These are phyloP conservation scores for Phylloporus sp. DNA, from an alignment of 768 basidiomycete genomes.

Conservation along the genomic window DNA sequence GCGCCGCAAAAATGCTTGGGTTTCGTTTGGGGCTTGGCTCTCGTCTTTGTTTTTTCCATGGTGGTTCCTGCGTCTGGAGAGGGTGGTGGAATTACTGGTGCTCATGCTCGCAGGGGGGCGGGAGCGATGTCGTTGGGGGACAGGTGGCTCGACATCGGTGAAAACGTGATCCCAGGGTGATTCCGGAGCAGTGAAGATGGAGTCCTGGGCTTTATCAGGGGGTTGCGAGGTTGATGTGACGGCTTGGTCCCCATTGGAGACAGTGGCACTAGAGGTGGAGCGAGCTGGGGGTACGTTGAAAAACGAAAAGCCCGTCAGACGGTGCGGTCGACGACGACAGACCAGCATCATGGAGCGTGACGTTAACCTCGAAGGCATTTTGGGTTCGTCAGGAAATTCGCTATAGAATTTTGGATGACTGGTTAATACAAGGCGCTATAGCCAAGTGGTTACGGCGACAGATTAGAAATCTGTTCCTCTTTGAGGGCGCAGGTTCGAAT, in stretches of 20 bases:
- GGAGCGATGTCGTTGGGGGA: slow-evolving; percentile 10
- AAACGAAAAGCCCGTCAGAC: not conserved
- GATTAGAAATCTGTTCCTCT: slow-evolving; percentile 43
- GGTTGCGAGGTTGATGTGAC: slow-evolving; percentile 4
- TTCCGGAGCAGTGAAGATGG: slow-evolving; percentile 33
- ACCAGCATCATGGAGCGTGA: slow-evolving; percentile 22
- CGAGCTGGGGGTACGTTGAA: not conserved
- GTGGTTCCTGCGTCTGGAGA: not conserved
- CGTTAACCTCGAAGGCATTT: slow-evolving; percentile 22
- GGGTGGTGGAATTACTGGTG: not conserved
- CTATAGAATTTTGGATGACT: no score
- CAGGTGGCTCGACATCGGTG: slow-evolving; percentile 37
- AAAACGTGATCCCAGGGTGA: slow-evolving; percentile 57
- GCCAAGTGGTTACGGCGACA: slow-evolving; percentile 80
- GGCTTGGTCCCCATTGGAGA: not conserved
- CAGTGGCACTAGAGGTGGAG: not conserved
- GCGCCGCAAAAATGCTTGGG: slow-evolving; percentile 6
- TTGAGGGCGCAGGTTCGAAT: slow-evolving; percentile 42
- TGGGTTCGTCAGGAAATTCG: not conserved
- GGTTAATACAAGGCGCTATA: slow-evolving; percentile 50
- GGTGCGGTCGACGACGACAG: slow-evolving; percentile 10
- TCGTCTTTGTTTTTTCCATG: not conserved
- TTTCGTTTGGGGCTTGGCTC: not conserved
- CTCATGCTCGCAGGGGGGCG: slow-evolving; percentile 3
- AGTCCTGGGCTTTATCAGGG: slow-evolving; percentile 12